Conservation (phyloP, 2,329 filamentous ascomycete genomes). For the Simplicillium aogashimaense region DNA sequence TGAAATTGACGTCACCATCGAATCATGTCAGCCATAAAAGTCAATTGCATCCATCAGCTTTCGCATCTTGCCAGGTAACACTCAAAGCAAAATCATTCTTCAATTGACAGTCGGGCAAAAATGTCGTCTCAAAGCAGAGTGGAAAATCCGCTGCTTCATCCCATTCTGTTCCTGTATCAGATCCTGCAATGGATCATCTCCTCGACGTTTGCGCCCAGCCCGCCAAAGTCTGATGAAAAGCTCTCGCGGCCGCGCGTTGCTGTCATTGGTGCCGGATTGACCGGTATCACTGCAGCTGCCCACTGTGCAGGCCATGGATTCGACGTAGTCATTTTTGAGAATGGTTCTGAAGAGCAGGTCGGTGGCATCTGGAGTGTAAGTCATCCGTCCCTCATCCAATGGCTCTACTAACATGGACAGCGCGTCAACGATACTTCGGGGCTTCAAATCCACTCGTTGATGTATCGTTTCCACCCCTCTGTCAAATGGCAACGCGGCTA, state of each 20-base stretch:
- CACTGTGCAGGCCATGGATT: slow-evolving; percentile 83
- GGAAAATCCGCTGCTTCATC: slow-evolving; percentile 35
- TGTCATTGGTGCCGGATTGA: slow-evolving; percentile 63
- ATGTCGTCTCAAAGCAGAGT: slow-evolving; percentile 23
- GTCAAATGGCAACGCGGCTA: slow-evolving; percentile 69
- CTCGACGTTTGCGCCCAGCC: slow-evolving; percentile 57
- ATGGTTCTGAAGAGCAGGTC: slow-evolving; percentile 52
- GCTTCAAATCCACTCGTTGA: slow-evolving; percentile 74
- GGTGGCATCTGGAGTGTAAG: slow-evolving; percentile 75
- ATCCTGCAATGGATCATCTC: slow-evolving; percentile 55
- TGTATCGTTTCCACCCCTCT: slow-evolving; percentile 82
- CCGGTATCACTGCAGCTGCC: slow-evolving; percentile 65
- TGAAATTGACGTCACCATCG: not conserved
- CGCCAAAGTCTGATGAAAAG: slow-evolving; percentile 48
- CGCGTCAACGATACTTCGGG: slow-evolving; percentile 74
- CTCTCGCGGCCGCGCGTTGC: slow-evolving; percentile 57
- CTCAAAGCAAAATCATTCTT: too few relatives aligned
- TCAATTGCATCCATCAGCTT: not conserved
- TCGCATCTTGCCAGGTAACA: too few relatives aligned
- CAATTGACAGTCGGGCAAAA: not conserved
- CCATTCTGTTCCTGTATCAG: slow-evolving; percentile 53
- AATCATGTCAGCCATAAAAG: not conserved
- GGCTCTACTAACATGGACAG: slow-evolving; percentile 23
- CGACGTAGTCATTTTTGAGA: slow-evolving; percentile 71
- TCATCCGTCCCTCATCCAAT: not conserved